phyloP scores from a whole-genome alignment of 2,329 filamentous ascomycete species.

The Sarocladiaceae sp. region DNA sequence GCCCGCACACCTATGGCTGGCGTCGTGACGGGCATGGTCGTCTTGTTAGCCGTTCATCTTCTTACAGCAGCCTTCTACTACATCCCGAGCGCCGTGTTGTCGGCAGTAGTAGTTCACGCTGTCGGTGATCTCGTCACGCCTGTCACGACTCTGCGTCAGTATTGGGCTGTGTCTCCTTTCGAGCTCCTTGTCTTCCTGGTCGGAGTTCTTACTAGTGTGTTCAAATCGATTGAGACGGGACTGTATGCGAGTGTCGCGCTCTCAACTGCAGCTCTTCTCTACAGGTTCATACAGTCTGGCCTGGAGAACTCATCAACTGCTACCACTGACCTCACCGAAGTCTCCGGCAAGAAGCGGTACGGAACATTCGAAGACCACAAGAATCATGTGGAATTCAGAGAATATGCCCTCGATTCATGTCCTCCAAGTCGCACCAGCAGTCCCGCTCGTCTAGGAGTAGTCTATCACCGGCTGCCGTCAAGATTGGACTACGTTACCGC shows the following conservation, averaged over 20 bases:
- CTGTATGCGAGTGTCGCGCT: conserved; percentile 82
- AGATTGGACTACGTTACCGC: conserved; percentile 97
- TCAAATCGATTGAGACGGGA: conserved; percentile 83
- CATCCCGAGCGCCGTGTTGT: conserved; percentile 75
- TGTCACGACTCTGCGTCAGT: conserved; percentile 88
- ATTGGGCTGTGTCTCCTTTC: conserved; percentile 88
- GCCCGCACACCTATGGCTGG: conserved; percentile 89
- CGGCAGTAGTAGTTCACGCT: conserved; percentile 92
- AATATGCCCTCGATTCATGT: too few relatives aligned
- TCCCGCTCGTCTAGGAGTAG: conserved; percentile 77
- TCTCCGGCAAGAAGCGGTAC: too few relatives aligned
- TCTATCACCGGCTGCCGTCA: conserved; percentile 93
- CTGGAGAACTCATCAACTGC: too few relatives aligned
- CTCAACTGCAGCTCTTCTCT: conserved; percentile 75
- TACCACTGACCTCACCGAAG: too few relatives aligned
- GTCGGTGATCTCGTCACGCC: conserved; percentile 89
- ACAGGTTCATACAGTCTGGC: conserved; percentile 85
- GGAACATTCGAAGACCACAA: conserved; percentile 24
- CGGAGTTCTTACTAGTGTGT: conserved; percentile 86
- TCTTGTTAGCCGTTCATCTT: conserved; percentile 86
- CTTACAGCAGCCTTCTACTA: conserved; percentile 89
- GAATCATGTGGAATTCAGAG: too few relatives aligned
- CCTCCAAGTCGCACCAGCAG: neutral
- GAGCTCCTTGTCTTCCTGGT: conserved; percentile 92
- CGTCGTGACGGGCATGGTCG: conserved; percentile 79